Percentiles rank a stretch among this genome's conserved stretches.
Conservation (phyloP, 495 filamentous ascomycete genomes). For the Talaromyces proteolyticus region DNA sequence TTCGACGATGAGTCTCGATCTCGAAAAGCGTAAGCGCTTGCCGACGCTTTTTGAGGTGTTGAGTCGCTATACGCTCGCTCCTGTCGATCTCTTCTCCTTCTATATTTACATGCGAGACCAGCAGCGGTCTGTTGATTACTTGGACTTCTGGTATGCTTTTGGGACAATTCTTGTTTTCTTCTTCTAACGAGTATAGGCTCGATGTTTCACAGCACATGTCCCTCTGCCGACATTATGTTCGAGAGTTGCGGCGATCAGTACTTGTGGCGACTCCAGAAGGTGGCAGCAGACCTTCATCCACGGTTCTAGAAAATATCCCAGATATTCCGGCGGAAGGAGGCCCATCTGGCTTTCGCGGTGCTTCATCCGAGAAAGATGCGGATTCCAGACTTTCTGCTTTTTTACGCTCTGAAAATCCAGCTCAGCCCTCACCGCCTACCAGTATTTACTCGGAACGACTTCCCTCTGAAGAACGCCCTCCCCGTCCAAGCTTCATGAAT, state of each 20-base stretch:
- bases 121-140: conserved; percentile 92
- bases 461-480: conserved; percentile 45
- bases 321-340: conserved; percentile 47
- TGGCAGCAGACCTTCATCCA: conserved; percentile 77
- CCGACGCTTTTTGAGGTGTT: conserved; percentile 94
- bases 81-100: conserved; percentile 96
- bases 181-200: conserved; percentile 56
- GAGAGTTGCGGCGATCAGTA: conserved; percentile 88
- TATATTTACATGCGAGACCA: conserved; percentile 99
- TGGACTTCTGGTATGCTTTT: conserved; percentile 85
- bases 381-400: conserved; percentile 88
- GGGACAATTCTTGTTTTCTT: conserved; percentile 70
- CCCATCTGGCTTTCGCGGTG: conserved; percentile 28
- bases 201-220: conserved; percentile 99
- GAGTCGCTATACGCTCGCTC: conserved; percentile 81
- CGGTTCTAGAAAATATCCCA: conserved; percentile 61
- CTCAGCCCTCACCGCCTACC: conserved; percentile 61
- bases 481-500: conserved; percentile 64
- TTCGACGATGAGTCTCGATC: conserved; percentile 2
- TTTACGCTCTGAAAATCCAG: conserved; percentile 64
- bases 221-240: conserved; percentile 94
- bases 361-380: conserved; percentile 52
- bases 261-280: conserved; percentile 88
- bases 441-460: conserved; percentile 46
- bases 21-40: conserved; percentile 63